phyloP scores from a whole-genome alignment of 1,284 basidiomycete genomes.

The Amylostereum chailletii region DNA sequence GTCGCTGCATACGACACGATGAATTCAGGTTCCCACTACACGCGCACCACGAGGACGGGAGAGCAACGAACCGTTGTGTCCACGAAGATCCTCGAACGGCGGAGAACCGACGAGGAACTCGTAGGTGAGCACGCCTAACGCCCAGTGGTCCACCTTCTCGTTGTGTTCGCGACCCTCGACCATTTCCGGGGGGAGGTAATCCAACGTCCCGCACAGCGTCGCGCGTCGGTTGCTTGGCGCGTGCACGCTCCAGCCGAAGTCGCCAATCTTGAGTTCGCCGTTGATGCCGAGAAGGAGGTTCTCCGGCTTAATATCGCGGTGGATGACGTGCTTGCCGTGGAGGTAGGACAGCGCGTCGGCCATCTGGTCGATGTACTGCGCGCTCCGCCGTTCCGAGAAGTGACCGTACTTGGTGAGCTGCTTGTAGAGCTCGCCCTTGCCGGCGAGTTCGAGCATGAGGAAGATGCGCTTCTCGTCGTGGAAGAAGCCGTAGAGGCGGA shows the following conservation, averaged over 20 bases:
- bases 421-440: slow-evolving; percentile 94
- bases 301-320: slow-evolving; percentile 99
- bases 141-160: slow-evolving; percentile 94
- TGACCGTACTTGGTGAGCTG: slow-evolving; percentile 80
- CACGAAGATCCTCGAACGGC: slow-evolving; percentile 87
- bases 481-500: slow-evolving; percentile 94
- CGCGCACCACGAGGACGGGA: slow-evolving; percentile 2
- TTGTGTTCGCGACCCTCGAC: slow-evolving; percentile 84
- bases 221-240: slow-evolving; percentile 85
- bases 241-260: slow-evolving; percentile 99
- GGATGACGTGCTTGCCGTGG: slow-evolving; percentile 95
- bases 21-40: background rate
- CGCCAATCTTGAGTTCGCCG: slow-evolving; percentile 96
- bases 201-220: slow-evolving; percentile 92
- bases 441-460: slow-evolving; percentile 95
- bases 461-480: slow-evolving; percentile 98
- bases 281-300: slow-evolving; percentile 93
- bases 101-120: slow-evolving; percentile 92
- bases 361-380: slow-evolving; percentile 96
- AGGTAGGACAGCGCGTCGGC: slow-evolving; percentile 92
- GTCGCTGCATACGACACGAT: slow-evolving; percentile 47
- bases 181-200: slow-evolving; percentile 99
- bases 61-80: slow-evolving; percentile 53
- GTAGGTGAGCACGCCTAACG: slow-evolving; percentile 91
- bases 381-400: slow-evolving; percentile 83